Conservation (phyloP, 2,329 filamentous ascomycete genomes). For the Beauveria caledonica region DNA sequence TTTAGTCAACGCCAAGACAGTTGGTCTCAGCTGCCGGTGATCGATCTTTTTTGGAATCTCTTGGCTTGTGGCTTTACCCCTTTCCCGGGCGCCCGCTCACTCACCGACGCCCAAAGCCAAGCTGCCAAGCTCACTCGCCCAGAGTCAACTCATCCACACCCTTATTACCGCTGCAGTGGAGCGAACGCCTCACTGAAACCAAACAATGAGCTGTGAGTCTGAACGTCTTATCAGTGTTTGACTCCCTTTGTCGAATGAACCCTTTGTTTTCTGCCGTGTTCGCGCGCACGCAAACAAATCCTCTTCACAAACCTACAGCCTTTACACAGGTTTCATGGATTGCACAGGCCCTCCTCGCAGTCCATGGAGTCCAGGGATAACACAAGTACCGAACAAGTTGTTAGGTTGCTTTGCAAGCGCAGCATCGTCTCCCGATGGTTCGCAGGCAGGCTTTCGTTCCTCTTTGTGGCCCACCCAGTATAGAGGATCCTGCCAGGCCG, state of each 20-base stretch:
- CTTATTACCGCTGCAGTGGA: neutral
- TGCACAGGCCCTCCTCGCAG: neutral
- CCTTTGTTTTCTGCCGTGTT: neutral
- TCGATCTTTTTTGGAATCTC: constrained; percentile 9
- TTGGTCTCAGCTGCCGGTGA: neutral
- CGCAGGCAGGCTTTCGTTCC: neutral
- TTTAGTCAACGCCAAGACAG: neutral
- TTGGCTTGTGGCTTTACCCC: neutral
- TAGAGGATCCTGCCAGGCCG: neutral
- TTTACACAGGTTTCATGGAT: neutral
- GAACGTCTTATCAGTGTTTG: neutral
- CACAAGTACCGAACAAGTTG: neutral
- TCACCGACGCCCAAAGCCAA: neutral
- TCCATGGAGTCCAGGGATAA: neutral
- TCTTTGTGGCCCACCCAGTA: neutral
- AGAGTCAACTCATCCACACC: neutral
- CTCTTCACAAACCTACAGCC: neutral
- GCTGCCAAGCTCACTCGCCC: neutral
- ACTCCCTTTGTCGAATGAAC: neutral
- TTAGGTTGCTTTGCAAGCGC: too few species aligned
- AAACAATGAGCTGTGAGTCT: constrained; percentile 9
- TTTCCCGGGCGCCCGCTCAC: neutral
- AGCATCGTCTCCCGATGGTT: neutral
- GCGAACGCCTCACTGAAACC: neutral
- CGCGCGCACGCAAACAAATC: neutral